These are phyloP conservation scores for Cytidiella melzeri DNA, from an alignment of 768 basidiomycete genomes.

Conservation along the genomic window DNA sequence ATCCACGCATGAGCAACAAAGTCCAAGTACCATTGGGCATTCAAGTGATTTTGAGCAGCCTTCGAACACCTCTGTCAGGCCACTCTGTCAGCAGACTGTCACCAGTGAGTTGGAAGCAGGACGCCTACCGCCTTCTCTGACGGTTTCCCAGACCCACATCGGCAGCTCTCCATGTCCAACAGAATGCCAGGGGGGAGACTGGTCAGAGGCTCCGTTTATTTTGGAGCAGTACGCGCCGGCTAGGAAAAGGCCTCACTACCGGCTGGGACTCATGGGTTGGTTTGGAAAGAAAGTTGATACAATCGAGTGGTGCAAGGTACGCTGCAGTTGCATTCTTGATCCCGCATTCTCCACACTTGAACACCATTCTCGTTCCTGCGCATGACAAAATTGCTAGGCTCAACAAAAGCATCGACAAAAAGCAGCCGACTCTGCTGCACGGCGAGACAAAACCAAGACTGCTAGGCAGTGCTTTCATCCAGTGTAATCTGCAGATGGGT, in stretches of 20 bases:
- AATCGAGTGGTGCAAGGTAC: constrained; percentile 35
- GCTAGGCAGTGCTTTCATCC: constrained; percentile 54
- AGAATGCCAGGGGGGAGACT: neutral
- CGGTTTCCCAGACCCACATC: neutral
- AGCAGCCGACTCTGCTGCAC: constrained; percentile 30
- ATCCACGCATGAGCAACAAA: neutral
- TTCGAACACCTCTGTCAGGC: neutral
- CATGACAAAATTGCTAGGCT: constrained; percentile 48
- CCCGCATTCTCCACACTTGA: constrained; percentile 1
- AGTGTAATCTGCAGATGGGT: constrained; percentile 67
- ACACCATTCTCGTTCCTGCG: constrained; percentile 2
- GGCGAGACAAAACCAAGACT: constrained; percentile 31
- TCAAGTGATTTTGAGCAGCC: neutral
- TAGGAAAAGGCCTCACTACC: constrained; percentile 8
- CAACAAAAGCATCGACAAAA: constrained; percentile 37
- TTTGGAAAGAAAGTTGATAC: constrained; percentile 12
- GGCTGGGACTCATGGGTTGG: constrained; percentile 6
- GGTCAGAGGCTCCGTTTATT: neutral
- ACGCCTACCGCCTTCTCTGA: neutral
- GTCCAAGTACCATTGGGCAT: neutral
- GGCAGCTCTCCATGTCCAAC: neutral
- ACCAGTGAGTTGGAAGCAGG: constrained; percentile 10
- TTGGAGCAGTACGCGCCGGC: constrained; percentile 5
- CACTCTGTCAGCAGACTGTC: neutral
- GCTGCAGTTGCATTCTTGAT: constrained; percentile 3